A percentile compares a stretch with the other conserved stretches of the same genome.
These are phyloP conservation scores for Trametes meyenii DNA, from an alignment of 768 basidiomycete species.

Conservation along the genomic window DNA sequence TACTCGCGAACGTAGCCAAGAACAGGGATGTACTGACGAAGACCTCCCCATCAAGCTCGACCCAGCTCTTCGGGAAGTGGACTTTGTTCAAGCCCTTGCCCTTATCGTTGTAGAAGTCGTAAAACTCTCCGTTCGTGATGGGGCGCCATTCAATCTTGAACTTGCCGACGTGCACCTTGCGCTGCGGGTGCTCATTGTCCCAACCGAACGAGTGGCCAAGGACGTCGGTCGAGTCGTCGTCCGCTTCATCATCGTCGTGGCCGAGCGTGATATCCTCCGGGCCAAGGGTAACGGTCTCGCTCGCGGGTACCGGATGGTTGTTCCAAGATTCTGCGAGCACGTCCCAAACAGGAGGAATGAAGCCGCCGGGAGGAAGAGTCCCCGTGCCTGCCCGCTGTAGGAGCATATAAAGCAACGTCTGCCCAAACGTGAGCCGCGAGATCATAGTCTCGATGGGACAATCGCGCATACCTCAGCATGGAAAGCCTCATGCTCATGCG, in stretches of 20 bases:
- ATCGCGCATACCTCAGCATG: slow-evolving; percentile 66
- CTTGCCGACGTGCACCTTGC: slow-evolving; percentile 57
- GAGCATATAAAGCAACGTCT: slow-evolving; percentile 94
- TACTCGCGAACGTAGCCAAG: too few relatives aligned
- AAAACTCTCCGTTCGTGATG: slow-evolving; percentile 87
- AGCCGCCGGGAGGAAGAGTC: slow-evolving; percentile 77
- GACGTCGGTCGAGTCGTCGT: slow-evolving; percentile 55
- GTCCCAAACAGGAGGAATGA: slow-evolving; percentile 73
- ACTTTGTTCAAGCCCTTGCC: slow-evolving; percentile 45
- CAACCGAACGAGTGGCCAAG: slow-evolving; percentile 80
- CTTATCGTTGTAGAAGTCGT: slow-evolving; percentile 55
- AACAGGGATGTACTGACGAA: slow-evolving; percentile 41
- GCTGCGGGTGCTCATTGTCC: slow-evolving; percentile 89
- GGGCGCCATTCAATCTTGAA: slow-evolving; percentile 87
- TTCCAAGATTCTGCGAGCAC: slow-evolving; percentile 54
- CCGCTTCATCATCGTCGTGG: slow-evolving; percentile 78
- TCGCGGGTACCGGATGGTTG: slow-evolving; percentile 44
- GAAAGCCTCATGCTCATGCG: slow-evolving; percentile 86
- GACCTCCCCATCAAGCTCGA: slow-evolving; percentile 51
- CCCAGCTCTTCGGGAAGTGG: slow-evolving; percentile 75
- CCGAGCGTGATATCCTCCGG: slow-evolving; percentile 68
- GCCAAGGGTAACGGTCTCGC: slow-evolving; percentile 56
- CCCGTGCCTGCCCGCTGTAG: slow-evolving; percentile 78
- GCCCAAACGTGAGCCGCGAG: neutral
- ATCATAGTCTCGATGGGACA: neutral